Percentiles rank a stretch among this genome's conserved stretches.
Evolutionary conservation across 2,329 filamentous ascomycete genomes (phyloP).

Genomic region (Drechslerella stenobrocha): DNA sequence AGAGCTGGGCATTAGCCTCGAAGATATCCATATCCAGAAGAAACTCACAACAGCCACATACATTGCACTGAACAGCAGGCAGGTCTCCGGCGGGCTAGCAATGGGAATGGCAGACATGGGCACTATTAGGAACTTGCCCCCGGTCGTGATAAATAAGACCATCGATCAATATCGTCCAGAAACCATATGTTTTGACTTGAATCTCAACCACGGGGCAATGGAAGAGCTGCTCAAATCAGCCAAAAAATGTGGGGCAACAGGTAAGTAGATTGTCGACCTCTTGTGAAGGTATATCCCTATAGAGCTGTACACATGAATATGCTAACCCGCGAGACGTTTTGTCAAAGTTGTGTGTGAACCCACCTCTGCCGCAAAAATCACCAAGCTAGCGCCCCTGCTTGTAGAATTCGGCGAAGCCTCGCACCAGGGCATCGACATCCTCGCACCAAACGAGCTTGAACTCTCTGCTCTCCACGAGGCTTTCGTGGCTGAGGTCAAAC

Average conservation of each 20-base stretch:
- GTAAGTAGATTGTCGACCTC: slow-evolving; percentile 8
- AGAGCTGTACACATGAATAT: neutral
- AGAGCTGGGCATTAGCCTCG: neutral
- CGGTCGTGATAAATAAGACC: neutral
- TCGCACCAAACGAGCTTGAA: slow-evolving; percentile 26
- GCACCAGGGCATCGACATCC: slow-evolving; percentile 16
- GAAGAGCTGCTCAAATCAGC: slow-evolving; percentile 13
- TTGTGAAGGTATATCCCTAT: too few species aligned
- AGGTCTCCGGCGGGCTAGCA: slow-evolving; percentile 10
- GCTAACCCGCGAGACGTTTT: neutral
- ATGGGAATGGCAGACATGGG: slow-evolving; percentile 20
- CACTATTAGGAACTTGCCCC: slow-evolving; percentile 5
- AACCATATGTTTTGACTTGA: slow-evolving; percentile 36
- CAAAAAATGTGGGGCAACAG: slow-evolving; percentile 18
- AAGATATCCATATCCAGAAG: slow-evolving; percentile 7
- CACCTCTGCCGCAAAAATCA: slow-evolving; percentile 20
- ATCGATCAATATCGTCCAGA: slow-evolving; percentile 15
- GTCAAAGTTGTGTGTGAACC: slow-evolving; percentile 34
- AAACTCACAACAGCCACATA: slow-evolving; percentile 17
- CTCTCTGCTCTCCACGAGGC: neutral
- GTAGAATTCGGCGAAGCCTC: neutral
- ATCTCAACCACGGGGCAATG: slow-evolving; percentile 3
- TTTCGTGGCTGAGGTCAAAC: neutral
- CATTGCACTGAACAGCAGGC: slow-evolving; percentile 14
- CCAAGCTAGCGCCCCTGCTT: neutral